These are phyloP conservation scores for Scheffersomyces titani DNA, from an alignment of 1,139 yeast species.

Conservation along the genomic window DNA sequence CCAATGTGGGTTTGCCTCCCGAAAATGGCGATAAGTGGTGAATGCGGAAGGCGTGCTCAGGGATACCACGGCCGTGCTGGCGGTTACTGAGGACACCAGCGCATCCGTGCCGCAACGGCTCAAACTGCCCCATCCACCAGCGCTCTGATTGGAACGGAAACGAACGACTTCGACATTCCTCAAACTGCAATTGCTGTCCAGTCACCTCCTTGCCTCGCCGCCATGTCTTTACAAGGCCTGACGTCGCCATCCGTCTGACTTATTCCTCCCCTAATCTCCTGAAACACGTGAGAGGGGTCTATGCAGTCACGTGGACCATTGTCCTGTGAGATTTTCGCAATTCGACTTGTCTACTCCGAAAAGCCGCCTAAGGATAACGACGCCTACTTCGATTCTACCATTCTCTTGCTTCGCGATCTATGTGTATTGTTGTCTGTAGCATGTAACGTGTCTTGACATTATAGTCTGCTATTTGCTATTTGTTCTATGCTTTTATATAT, in stretches of 20 bases:
- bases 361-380: neutral
- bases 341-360: neutral
- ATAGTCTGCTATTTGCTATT: neutral
- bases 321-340: neutral
- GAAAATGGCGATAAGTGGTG: conserved; percentile 13
- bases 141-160: neutral
- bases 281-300: neutral
- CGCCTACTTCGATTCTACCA: neutral
- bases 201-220: neutral
- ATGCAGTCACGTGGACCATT: neutral
- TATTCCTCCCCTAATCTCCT: neutral
- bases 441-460: neutral
- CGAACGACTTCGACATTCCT: neutral
- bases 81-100: neutral
- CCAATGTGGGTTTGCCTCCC: conserved; percentile 1
- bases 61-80: conserved; percentile 1
- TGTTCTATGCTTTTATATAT: neutral
- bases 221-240: neutral
- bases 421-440: neutral
- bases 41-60: conserved; percentile 11
- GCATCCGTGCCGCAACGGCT: neutral
- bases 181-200: neutral
- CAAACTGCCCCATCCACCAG: neutral
- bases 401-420: neutral
- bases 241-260: neutral